phyloP scores from a whole-genome alignment of 768 basidiomycete genomes.

The Galerina sulciceps region DNA sequence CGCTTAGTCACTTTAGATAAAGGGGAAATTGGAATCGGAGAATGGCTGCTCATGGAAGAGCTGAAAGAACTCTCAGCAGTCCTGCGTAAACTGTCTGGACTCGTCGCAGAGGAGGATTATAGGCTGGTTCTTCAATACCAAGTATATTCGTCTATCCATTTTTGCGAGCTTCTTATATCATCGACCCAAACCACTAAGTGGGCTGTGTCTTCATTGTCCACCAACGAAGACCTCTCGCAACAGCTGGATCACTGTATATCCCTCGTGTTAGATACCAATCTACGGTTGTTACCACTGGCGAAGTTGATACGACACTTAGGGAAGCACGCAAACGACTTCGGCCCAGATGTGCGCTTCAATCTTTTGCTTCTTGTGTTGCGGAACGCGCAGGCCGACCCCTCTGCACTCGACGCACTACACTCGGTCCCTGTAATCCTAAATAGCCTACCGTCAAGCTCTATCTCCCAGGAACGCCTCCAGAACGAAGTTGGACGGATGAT shows the following conservation, averaged over 20 bases:
- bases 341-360: conserved; percentile 32
- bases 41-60: conserved; percentile 74
- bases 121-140: conserved; percentile 49
- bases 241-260: conserved; percentile 46
- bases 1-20: conserved; percentile 62
- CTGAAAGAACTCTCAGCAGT: conserved; percentile 51
- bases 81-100: conserved; percentile 29
- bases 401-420: conserved; percentile 24
- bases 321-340: conserved; percentile 27
- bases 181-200: conserved; percentile 44
- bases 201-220: conserved; percentile 46
- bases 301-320: conserved; percentile 41
- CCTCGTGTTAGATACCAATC: conserved; percentile 49
- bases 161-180: conserved; percentile 49
- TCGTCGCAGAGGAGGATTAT: conserved; percentile 30
- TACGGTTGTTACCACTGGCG: conserved; percentile 48
- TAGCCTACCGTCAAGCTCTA: conserved; percentile 21
- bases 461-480: conserved; percentile 32
- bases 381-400: conserved; percentile 31
- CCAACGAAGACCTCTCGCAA: conserved; percentile 44
- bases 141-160: conserved; percentile 50
- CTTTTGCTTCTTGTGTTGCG: conserved; percentile 37
- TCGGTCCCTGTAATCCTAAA: conserved; percentile 28
- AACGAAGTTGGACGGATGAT: conserved; percentile 39
- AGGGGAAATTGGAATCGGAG: conserved; percentile 59